A percentile compares a stretch with the other conserved stretches of the same genome.
These are phyloP conservation scores for Paramyrothecium sp. DNA, from an alignment of 2,329 filamentous ascomycete species.

Conservation along the genomic window DNA sequence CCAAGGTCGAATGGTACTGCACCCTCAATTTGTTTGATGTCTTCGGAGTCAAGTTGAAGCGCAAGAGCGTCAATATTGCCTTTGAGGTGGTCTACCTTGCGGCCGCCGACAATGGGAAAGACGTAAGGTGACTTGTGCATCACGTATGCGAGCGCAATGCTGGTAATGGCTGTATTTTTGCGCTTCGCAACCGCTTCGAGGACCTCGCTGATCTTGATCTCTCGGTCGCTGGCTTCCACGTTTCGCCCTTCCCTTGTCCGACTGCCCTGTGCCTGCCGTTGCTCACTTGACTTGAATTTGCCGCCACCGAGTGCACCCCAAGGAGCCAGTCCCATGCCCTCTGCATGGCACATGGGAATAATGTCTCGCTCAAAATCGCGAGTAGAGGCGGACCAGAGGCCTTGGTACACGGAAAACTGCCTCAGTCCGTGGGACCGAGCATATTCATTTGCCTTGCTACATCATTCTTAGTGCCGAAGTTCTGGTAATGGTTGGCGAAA, in stretches of 20 bases:
- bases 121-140: slow-evolving; percentile 70
- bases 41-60: slow-evolving; percentile 56
- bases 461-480: slow-evolving; percentile 6
- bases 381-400: slow-evolving; percentile 35
- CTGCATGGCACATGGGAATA: slow-evolving; percentile 40
- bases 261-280: slow-evolving; percentile 16
- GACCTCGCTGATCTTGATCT: slow-evolving; percentile 46
- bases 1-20: slow-evolving; percentile 62
- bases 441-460: slow-evolving; percentile 63
- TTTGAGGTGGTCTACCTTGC: slow-evolving; percentile 68
- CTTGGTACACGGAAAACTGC: slow-evolving; percentile 58
- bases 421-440: slow-evolving; percentile 69
- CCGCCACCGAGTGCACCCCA: slow-evolving; percentile 58
- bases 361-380: slow-evolving; percentile 42
- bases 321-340: slow-evolving; percentile 53
- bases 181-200: slow-evolving; percentile 48
- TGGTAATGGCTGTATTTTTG: slow-evolving; percentile 42
- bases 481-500: not conserved
- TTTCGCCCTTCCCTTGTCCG: slow-evolving; percentile 32
- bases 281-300: slow-evolving; percentile 39
- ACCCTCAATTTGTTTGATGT: slow-evolving; percentile 65
- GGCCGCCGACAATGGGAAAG: slow-evolving; percentile 70
- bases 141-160: slow-evolving; percentile 68
- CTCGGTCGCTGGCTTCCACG: slow-evolving; percentile 44
- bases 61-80: slow-evolving; percentile 67